Percentiles rank a stretch among this genome's conserved stretches.
These are phyloP conservation scores for Blastocystis sp. DNA, from an alignment of 352 stramenopile species.

Conservation along the genomic window DNA sequence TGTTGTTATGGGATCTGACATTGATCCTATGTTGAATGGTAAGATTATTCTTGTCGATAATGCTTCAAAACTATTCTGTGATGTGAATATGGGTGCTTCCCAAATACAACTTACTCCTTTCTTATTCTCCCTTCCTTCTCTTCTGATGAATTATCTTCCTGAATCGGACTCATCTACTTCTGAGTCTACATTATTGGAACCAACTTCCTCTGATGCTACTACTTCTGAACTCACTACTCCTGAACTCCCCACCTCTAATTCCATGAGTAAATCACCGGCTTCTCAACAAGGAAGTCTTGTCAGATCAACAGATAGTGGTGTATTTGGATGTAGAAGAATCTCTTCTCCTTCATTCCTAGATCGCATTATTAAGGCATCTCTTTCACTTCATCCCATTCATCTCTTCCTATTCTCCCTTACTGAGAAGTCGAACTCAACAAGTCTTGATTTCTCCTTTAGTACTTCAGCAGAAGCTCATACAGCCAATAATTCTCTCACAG, in stretches of 20 bases:
- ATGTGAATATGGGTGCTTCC: background rate
- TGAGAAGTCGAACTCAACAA: no score
- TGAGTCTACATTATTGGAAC: background rate
- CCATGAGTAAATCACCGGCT: no score
- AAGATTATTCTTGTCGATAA: background rate
- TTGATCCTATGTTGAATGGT: background rate
- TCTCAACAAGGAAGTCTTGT: no score
- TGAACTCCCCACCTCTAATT: background rate
- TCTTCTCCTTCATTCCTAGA: background rate
- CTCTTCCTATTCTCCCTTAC: background rate
- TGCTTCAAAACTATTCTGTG: background rate
- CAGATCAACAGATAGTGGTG: no score
- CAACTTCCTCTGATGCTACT: background rate
- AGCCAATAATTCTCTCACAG: background rate
- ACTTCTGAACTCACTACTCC: no score
- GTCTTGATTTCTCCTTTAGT: background rate
- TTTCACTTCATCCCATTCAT: background rate
- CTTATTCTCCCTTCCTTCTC: constrained; percentile 7
- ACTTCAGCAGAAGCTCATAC: background rate
- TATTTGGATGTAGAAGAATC: no score
- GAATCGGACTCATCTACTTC: background rate
- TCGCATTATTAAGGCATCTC: background rate
- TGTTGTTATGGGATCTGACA: background rate
- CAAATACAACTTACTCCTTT: background rate
- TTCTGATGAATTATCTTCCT: background rate